phyloP scores from a whole-genome alignment of 345 rosid species.

The Excoecaria agallocha region DNA sequence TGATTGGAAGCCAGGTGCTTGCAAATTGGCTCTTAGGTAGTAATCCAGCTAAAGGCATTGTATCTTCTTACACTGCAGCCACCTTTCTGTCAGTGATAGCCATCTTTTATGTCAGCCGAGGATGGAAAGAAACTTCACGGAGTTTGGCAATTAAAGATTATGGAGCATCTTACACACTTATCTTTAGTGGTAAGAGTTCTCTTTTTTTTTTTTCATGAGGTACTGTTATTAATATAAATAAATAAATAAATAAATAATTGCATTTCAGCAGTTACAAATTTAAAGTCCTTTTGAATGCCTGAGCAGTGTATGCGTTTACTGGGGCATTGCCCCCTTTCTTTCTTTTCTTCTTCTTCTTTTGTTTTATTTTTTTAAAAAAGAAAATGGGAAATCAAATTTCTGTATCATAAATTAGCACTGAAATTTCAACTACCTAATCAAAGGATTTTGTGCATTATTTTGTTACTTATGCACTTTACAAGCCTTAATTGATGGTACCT shows the following conservation, averaged over 20 bases:
- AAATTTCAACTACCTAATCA: background rate
- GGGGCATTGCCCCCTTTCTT: background rate
- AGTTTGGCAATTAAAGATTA: constrained; percentile 40
- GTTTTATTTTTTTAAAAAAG: too few species aligned
- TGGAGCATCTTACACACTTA: constrained; percentile 40
- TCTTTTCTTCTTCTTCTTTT: background rate
- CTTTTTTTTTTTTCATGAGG: background rate
- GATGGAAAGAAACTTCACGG: constrained; percentile 50
- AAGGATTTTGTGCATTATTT: background rate
- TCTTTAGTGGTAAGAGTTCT: constrained; percentile 59
- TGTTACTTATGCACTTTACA: background rate
- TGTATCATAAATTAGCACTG: too few species aligned
- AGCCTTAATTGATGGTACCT: background rate
- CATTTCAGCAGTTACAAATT: background rate
- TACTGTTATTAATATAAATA: background rate
- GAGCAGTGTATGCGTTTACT: background rate
- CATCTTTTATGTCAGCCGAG: constrained; percentile 42
- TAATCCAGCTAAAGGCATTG: constrained; percentile 41
- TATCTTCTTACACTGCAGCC: constrained; percentile 43
- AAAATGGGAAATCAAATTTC: too few species aligned
- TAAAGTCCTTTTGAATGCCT: background rate
- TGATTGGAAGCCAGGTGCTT: constrained; percentile 72
- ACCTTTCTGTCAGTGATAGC: constrained; percentile 51
- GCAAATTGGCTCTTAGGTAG: constrained; percentile 61
- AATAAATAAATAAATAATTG: background rate